These are phyloP conservation scores for Penicillium sp. DNA, from an alignment of 2,329 filamentous ascomycete genomes.

Conservation along the genomic window DNA sequence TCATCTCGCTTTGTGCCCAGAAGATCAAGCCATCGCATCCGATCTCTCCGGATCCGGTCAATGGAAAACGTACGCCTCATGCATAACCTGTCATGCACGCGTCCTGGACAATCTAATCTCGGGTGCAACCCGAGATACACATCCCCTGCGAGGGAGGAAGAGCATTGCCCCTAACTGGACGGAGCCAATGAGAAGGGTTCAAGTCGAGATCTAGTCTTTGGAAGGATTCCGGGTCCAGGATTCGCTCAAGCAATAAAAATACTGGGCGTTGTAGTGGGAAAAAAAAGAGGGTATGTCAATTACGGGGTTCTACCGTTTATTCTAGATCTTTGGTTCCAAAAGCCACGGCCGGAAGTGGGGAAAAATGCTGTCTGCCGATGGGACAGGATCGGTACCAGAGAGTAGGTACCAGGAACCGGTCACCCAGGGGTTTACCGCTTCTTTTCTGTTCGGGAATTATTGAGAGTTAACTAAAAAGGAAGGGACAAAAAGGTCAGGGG, in stretches of 20 bases:
- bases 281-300: neutral
- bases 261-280: neutral
- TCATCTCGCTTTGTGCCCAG: neutral
- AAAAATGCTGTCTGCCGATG: neutral
- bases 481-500: neutral
- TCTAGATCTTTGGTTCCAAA: neutral
- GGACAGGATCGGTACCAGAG: neutral
- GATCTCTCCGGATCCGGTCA: neutral
- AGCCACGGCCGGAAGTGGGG: constrained; percentile 2
- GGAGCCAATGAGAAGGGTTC: neutral
- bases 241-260: neutral
- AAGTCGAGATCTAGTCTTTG: neutral
- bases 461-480: no score
- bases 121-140: neutral
- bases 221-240: neutral
- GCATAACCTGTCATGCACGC: neutral
- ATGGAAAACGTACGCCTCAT: neutral
- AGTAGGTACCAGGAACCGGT: neutral
- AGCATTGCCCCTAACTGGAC: neutral
- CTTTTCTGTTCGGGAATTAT: neutral
- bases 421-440: neutral
- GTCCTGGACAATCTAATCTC: neutral
- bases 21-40: neutral
- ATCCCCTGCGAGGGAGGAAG: neutral
- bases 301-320: neutral